These are phyloP conservation scores for Globisporangium yorkense DNA, from an alignment of 352 stramenopile genomes.

Conservation along the genomic window DNA sequence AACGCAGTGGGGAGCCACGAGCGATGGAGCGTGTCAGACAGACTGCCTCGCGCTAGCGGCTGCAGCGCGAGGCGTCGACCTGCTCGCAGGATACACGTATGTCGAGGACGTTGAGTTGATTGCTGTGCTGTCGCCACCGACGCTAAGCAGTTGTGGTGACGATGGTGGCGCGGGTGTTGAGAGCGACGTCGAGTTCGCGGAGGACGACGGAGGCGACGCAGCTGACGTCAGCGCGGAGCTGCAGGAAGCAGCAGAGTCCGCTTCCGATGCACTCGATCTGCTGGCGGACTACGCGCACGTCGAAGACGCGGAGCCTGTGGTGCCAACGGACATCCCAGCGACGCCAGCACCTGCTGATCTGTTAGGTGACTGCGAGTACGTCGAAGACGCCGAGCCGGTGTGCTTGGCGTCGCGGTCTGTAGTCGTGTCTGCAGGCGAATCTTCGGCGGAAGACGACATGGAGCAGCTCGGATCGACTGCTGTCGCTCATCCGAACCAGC, in stretches of 20 bases:
- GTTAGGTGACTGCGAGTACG: constrained; percentile 26
- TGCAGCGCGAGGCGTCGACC: constrained; percentile 1
- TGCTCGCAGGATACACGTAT: constrained; percentile 16
- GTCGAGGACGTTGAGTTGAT: constrained; percentile 13
- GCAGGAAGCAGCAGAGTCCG: background rate
- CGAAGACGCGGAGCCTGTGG: background rate
- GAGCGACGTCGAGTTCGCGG: background rate
- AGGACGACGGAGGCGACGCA: background rate
- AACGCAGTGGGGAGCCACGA: constrained; percentile 5
- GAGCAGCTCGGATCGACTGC: background rate
- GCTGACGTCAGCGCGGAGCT: background rate
- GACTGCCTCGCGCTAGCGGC: background rate
- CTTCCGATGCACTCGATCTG: background rate
- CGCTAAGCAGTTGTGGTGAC: too few species aligned
- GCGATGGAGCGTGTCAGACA: constrained; percentile 9
- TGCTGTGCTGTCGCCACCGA: background rate
- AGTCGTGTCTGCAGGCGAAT: too few species aligned
- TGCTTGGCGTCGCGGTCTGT: background rate
- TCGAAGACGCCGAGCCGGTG: constrained; percentile 24
- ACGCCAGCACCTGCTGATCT: constrained; percentile 11
- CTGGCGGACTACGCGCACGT: background rate
- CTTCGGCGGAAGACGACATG: background rate
- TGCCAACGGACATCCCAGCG: background rate
- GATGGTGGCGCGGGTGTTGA: background rate
- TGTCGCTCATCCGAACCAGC: background rate